phyloP scores from a whole-genome alignment of 2,329 filamentous ascomycete genomes.

The Aspergillus sp. region DNA sequence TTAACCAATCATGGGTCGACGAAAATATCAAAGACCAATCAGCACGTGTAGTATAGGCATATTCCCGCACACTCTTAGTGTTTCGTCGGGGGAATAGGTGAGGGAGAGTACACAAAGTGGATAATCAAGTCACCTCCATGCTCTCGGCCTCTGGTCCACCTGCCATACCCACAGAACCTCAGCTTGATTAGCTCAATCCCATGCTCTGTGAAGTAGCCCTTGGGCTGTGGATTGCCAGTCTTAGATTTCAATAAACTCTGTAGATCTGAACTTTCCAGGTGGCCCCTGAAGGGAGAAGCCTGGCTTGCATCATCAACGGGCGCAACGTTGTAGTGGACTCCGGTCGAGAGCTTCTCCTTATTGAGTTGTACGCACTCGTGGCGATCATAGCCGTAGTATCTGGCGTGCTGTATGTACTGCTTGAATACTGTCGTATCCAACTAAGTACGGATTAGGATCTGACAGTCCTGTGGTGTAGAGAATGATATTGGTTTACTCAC shows the following conservation, averaged over 20 bases:
- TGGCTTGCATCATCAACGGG: background rate
- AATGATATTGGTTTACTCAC: background rate
- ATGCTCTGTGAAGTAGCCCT: background rate
- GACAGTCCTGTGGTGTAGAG: no score
- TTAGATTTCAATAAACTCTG: background rate
- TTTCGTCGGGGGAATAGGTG: no score
- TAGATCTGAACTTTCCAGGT: background rate
- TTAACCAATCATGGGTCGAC: no score
- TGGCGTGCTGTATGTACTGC: background rate
- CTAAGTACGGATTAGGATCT: background rate
- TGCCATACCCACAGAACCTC: background rate
- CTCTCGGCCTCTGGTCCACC: background rate
- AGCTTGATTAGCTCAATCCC: conserved; percentile 6
- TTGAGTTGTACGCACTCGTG: background rate
- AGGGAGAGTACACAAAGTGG: conserved; percentile 1
- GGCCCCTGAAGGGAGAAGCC: background rate
- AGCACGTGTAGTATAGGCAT: no score
- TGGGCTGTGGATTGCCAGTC: background rate
- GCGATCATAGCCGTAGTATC: conserved; percentile 5
- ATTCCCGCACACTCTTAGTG: no score
- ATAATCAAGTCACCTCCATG: conserved; percentile 1
- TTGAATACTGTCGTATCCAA: background rate
- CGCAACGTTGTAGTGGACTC: background rate
- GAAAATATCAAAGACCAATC: no score
- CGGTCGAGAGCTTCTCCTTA: background rate